phyloP scores from a whole-genome alignment of 1,139 yeast species.

The Arxiozyma heterogenica region DNA sequence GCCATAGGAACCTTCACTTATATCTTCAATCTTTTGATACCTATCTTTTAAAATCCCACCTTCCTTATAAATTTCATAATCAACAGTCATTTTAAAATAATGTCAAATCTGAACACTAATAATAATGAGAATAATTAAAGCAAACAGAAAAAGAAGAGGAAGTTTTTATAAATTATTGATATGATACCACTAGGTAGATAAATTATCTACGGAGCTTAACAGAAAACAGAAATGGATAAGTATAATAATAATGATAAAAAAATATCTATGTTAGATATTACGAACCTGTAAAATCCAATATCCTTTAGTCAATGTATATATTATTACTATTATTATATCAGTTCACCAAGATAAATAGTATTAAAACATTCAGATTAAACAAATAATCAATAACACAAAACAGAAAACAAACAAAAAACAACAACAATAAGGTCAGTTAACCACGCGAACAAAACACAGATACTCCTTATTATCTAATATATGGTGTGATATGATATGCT shows the following conservation, averaged over 20 bases:
- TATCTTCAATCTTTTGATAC: conserved; percentile 63
- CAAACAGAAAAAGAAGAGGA: background rate
- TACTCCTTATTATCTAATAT: background rate
- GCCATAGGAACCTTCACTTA: conserved; percentile 92
- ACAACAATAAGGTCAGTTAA: background rate
- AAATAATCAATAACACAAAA: background rate
- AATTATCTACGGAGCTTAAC: background rate
- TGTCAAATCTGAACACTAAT: background rate
- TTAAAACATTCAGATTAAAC: background rate
- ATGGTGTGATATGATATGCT: background rate
- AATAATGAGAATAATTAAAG: background rate
- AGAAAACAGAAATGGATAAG: background rate
- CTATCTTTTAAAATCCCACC: conserved; percentile 56
- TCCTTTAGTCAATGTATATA: background rate
- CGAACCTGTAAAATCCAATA: background rate
- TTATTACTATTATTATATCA: too few species aligned
- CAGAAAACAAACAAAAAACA: too few species aligned
- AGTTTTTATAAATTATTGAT: too few species aligned
- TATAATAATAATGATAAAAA: too few species aligned
- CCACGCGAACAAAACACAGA: background rate
- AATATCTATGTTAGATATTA: background rate
- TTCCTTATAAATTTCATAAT: conserved; percentile 42
- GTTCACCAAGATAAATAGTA: background rate
- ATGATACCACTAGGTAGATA: background rate
- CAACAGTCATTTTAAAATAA: conserved; percentile 16